phyloP scores from a whole-genome alignment of 352 stramenopile genomes.

The Phytophthora brassicae region DNA sequence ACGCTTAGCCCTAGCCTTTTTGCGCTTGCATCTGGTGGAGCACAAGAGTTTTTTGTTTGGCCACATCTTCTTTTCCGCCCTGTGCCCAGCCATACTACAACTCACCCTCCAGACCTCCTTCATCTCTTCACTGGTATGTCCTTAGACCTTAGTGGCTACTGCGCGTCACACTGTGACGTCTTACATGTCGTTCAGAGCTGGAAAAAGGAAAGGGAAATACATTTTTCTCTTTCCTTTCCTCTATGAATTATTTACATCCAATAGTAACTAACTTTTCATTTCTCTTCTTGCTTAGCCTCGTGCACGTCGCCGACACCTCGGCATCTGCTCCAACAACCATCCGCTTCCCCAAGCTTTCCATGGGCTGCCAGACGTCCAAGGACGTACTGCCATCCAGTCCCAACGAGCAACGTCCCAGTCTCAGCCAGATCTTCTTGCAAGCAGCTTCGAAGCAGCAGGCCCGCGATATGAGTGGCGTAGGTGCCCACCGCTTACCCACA shows the following conservation, averaged over 20 bases:
- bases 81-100: too few relatives aligned
- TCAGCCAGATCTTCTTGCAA: slow-evolving; percentile 55
- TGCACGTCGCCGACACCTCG: slow-evolving; percentile 30
- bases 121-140: slow-evolving; percentile 11
- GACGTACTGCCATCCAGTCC: slow-evolving; percentile 39
- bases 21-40: slow-evolving; percentile 12
- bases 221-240: slow-evolving; percentile 10
- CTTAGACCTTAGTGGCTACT: not conserved
- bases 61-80: slow-evolving; percentile 21
- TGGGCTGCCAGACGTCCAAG: slow-evolving; percentile 69
- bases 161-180: not conserved
- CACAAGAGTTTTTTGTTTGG: not conserved
- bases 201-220: not conserved
- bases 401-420: slow-evolving; percentile 41
- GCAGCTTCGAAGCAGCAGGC: slow-evolving; percentile 47
- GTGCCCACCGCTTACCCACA: slow-evolving; percentile 16
- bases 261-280: not conserved
- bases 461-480: slow-evolving; percentile 28
- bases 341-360: slow-evolving; percentile 39
- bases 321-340: slow-evolving; percentile 27
- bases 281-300: slow-evolving; percentile 9
- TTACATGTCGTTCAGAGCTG: too few relatives aligned
- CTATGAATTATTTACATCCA: too few relatives aligned
- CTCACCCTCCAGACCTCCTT: too few relatives aligned
- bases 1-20: slow-evolving; percentile 33